Evolutionary conservation across 2,329 filamentous ascomycete genomes (phyloP).

Genomic region (Ceratocystis colombiana): DNA sequence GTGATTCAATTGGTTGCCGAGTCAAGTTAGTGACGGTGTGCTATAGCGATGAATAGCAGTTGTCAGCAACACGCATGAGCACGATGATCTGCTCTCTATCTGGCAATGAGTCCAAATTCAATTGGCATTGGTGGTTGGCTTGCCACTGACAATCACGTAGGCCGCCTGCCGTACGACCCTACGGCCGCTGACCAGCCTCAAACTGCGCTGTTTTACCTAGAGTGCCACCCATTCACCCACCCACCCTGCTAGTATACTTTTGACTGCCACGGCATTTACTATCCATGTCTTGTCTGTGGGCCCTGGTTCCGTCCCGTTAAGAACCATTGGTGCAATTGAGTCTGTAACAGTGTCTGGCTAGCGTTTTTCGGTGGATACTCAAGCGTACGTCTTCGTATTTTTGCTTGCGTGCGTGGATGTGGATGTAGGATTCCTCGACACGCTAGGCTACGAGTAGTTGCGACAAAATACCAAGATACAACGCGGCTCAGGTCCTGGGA

Average conservation of each 20-base stretch:
- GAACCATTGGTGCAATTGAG: neutral
- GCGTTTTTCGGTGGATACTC: too few relatives aligned
- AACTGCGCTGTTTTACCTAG: neutral
- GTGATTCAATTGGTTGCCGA: too few relatives aligned
- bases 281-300: neutral
- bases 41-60: neutral
- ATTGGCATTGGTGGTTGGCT: slow-evolving; percentile 7
- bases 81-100: neutral
- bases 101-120: neutral
- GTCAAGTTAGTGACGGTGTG: neutral
- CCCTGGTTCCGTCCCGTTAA: neutral
- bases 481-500: neutral
- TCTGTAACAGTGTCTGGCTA: too few relatives aligned
- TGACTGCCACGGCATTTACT: neutral
- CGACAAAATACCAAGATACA: neutral
- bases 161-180: neutral
- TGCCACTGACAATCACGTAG: neutral
- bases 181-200: neutral
- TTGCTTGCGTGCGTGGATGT: neutral
- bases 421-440: neutral
- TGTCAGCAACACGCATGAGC: slow-evolving; percentile 2
- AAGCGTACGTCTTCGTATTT: too few relatives aligned
- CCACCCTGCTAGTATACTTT: slow-evolving; percentile 4
- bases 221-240: neutral
- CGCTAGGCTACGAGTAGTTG: neutral